Base-by-base conservation (phyloP, 768 basidiomycete species). In the Lactarius hengduanensis region DNA sequence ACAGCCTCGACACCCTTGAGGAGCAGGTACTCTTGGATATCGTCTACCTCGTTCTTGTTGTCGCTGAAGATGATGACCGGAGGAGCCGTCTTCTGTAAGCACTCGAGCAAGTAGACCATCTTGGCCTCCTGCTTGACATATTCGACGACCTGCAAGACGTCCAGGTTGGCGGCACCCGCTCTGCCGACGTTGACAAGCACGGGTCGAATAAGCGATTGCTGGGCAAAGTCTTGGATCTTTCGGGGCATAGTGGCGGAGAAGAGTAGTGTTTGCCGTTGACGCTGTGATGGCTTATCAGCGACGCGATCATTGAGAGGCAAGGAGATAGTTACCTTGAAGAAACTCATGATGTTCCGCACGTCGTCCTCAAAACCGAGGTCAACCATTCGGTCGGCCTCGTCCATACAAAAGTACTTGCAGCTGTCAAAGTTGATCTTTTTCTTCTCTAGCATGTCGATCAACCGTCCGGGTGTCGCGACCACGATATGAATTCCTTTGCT, bases 1-100 rank as follows among this genome's bases (percentile, higher is more conserved):
- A 99, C 97, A 10, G 97, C 97, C 74, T 99, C 97, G 47, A 99
- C 91, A 10, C 96, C 97, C 76, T 99, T 99, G 57, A 98, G 78
- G 9, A 99, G 81, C 3, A 99, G 81, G 73, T 99, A 99, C 73
- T 99, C 97, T 71, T 99, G 97, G 53, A 99, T 99, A 76, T 99
- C 96, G 74, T 99, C 97, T n/a, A 99, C 97, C 76, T 99, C 97
- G 74, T 99, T 98, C 82, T 99, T 99, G 80, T 96, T 98, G 75
- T 99, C 97, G 70, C 91, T 94, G 76, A 99, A 99, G 64, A 98
- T 85, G 77, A 98, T 97, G 58, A 96, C 95, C 2, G 97, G 97
- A 8, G 97, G 97, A 0, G 97, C 90, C 0, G 97, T 99, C 80
- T 98, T 99, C 75, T 98, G 97, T 68, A 99, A 77, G 76, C 96